These are phyloP conservation scores for Phialophora chinensis DNA, from an alignment of 2,329 filamentous ascomycete species.

Conservation along the genomic window DNA sequence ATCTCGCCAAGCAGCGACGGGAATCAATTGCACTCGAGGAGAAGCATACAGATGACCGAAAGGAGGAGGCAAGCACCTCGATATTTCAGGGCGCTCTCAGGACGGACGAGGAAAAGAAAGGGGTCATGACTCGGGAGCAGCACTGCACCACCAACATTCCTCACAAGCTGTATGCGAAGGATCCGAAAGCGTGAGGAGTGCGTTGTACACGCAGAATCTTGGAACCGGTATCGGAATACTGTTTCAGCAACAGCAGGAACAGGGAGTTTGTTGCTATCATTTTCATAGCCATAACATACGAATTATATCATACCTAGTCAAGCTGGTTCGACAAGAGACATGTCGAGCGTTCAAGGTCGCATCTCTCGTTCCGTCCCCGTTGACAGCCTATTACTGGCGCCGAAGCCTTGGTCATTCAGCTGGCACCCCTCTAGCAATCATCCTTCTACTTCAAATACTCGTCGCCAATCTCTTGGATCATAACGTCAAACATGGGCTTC, in stretches of 20 bases:
- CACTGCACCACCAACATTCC: background rate
- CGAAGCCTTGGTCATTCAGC: constrained; percentile 36
- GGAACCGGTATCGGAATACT: background rate
- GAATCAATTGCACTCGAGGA: too few relatives aligned
- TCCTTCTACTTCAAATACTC: constrained; percentile 53
- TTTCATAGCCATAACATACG: background rate
- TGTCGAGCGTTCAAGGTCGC: background rate
- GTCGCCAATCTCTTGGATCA: constrained; percentile 65
- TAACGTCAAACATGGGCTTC: constrained; percentile 73
- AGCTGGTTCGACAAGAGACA: background rate
- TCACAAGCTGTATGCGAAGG: background rate
- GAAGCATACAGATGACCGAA: background rate
- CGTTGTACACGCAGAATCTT: background rate
- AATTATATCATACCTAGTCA: background rate
- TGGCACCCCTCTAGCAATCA: constrained; percentile 1
- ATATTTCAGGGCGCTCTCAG: background rate
- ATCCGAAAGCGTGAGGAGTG: background rate
- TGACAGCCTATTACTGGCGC: background rate
- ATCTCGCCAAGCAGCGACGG: too few relatives aligned
- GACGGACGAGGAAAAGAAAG: background rate
- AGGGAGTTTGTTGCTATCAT: background rate
- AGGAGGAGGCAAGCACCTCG: background rate
- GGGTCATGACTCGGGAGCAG: background rate
- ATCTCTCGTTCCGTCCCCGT: background rate
- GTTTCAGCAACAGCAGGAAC: background rate